phyloP scores from a whole-genome alignment of 129 eudicot species.

The Scalesia atractyloides region DNA sequence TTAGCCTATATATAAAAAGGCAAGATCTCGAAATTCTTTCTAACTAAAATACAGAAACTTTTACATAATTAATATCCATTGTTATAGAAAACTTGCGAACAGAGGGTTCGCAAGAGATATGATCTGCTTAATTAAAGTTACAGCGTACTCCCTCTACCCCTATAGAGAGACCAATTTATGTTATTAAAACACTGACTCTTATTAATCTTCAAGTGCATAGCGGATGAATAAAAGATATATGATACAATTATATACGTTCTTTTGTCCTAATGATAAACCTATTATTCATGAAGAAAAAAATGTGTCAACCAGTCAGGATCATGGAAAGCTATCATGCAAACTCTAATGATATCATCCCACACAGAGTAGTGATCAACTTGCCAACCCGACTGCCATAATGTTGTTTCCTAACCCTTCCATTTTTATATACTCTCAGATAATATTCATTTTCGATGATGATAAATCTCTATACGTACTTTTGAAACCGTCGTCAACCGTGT shows the following conservation, averaged over 20 bases:
- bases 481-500: not conserved
- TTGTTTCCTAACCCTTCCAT: not conserved
- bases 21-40: not conserved
- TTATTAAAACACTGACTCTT: not conserved
- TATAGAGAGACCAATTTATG: no score
- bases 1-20: not conserved
- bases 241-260: not conserved
- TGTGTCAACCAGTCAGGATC: not conserved
- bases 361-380: not conserved
- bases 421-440: no score
- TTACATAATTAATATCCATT: not conserved
- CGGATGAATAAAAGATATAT: not conserved
- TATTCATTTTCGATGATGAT: not conserved
- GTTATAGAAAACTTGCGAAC: not conserved
- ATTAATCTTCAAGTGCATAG: constrained; percentile 3
- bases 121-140: not conserved
- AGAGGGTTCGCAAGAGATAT: not conserved
- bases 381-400: not conserved
- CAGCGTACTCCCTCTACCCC: no score
- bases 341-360: not conserved
- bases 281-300: not conserved
- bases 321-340: not conserved
- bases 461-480: not conserved
- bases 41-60: not conserved
- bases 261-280: not conserved